Conservation (phyloP, 2,329 filamentous ascomycete species). For the Hypoxylon sp. region DNA sequence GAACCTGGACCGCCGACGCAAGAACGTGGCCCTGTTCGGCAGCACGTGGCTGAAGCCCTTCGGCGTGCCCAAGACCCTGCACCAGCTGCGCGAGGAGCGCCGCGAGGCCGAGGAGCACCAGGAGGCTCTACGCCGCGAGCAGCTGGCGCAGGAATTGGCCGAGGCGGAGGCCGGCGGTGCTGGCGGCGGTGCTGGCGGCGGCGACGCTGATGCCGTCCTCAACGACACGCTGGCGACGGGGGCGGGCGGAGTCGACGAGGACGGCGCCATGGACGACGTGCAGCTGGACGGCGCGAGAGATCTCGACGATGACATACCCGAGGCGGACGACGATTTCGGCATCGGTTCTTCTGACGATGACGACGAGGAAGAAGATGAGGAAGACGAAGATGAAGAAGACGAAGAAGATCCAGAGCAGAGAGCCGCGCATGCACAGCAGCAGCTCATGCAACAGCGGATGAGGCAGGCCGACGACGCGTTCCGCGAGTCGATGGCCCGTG, state of each 20-base stretch:
- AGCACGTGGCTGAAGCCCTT: constrained; percentile 91
- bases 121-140: constrained; percentile 77
- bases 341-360: constrained; percentile 60
- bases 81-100: constrained; percentile 89
- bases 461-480: constrained; percentile 71
- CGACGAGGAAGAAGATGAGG: constrained; percentile 52
- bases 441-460: constrained; percentile 63
- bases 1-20: constrained; percentile 78
- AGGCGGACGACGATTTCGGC: constrained; percentile 68
- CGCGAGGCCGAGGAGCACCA: constrained; percentile 89
- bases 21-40: constrained; percentile 87
- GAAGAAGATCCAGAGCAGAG: constrained; percentile 50
- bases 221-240: constrained; percentile 9
- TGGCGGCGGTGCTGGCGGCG: constrained; percentile 48
- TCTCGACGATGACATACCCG: constrained; percentile 79
- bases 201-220: constrained; percentile 50
- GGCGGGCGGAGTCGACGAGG: constrained; percentile 54
- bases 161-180: constrained; percentile 67
- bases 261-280: constrained; percentile 64
- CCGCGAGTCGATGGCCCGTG: constrained; percentile 67
- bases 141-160: constrained; percentile 78
- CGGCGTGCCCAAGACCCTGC: constrained; percentile 87
- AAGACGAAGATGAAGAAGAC: constrained; percentile 56
- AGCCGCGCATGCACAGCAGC: constrained; percentile 56
- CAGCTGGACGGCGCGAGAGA: constrained; percentile 70